Conservation (phyloP, 2,329 filamentous ascomycete species). For the Exophiala bonariae region DNA sequence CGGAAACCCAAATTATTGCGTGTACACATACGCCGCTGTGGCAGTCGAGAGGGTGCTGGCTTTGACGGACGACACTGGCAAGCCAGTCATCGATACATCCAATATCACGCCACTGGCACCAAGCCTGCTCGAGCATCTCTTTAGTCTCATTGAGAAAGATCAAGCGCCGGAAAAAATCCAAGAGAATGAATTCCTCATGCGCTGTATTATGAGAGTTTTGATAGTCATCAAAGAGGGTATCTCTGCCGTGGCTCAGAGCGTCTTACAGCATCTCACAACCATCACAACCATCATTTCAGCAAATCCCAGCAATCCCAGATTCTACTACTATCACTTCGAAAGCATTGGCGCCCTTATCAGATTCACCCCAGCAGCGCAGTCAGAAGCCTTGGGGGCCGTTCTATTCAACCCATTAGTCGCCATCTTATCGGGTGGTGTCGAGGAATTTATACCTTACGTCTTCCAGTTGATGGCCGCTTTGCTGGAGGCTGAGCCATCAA, state of each 20-base stretch:
- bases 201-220: conserved; percentile 95
- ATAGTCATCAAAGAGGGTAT: conserved; percentile 89
- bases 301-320: conserved; percentile 95
- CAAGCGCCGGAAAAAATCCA: conserved; percentile 86
- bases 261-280: conserved; percentile 79
- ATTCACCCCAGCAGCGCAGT: conserved; percentile 64
- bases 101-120: conserved; percentile 81
- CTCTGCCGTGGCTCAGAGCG: conserved; percentile 69
- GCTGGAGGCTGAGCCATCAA: conserved; percentile 79
- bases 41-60: conserved; percentile 91
- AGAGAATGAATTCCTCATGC: conserved; percentile 98
- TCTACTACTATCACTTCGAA: conserved; percentile 99
- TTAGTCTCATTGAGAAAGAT: conserved; percentile 86
- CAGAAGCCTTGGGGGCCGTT: conserved; percentile 69
- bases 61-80: conserved; percentile 70
- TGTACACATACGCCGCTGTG: conserved; percentile 96
- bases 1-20: conserved; percentile 86
- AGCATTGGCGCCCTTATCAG: conserved; percentile 85
- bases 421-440: conserved; percentile 78
- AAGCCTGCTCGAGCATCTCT: conserved; percentile 84
- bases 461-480: conserved; percentile 94
- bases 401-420: conserved; percentile 81
- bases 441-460: conserved; percentile 93
- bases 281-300: conserved; percentile 90
- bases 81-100: conserved; percentile 75